Evolutionary conservation across 345 rosid species (phyloP), one percentile per base, ranked within the genome.

Genomic region (Mercurialis annua): DNA sequence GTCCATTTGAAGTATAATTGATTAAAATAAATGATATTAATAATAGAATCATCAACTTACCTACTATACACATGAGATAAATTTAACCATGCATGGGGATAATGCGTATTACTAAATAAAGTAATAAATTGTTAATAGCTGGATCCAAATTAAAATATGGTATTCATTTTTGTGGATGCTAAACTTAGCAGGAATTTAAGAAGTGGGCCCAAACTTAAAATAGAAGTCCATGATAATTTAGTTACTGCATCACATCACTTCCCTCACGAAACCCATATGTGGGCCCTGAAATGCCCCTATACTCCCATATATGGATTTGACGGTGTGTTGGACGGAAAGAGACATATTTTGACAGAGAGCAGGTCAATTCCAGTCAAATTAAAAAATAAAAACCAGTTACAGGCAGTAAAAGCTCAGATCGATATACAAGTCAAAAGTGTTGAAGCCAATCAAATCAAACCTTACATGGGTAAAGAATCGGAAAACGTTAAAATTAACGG

Each of bases 321-420:
- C 85, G 81, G 68, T 71, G 46, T 55, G 64, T n/a, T 69, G 16
- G 62, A 78, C 71, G 77, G 85, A 62, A 59, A 70, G 70, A 29
- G 43, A 24, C 61, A 47, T 29, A 2, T 55, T 21, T 62, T 30
- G 72, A 76, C 49, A 23, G 68, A 30, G 55, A 47, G 53, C 1
- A 1, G 2, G 72, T 63, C 67, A 42, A 43, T n/a, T 16, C 1
- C 2, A 6, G 69, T 63, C 62, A 48, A 33, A 48, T 15, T 6
- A 2, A 17, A 40, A 12, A 29, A 4, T 2, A 7, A n/a, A 4
- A 23, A 2, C 0, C 16, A 26, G 44, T 33, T 20, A 29, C 73
- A 27, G 61, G 66, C 66, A 61, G 61, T 51, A 50, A 38, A 40
- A 8, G 15, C 4, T 18, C 23, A n/a, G 30, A n/a, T 26, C 23